Percentiles rank a stretch among this genome's conserved stretches.
Conservation (phyloP, 2,329 filamentous ascomycete species). For the Juglanconis sp. region DNA sequence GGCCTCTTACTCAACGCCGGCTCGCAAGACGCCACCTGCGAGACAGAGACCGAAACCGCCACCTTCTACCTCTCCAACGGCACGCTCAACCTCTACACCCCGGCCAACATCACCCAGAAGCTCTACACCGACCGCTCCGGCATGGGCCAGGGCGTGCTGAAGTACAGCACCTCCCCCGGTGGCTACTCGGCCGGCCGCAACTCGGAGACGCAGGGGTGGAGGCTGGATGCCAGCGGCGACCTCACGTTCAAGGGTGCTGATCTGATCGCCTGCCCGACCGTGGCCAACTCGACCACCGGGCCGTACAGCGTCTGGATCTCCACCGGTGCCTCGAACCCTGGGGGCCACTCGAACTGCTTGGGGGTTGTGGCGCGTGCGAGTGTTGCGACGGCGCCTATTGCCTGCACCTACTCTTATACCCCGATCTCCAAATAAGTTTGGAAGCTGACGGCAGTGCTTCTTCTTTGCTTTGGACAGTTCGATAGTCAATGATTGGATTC, state of each 20-base stretch:
- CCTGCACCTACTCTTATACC: background rate
- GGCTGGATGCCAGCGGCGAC: constrained; percentile 37
- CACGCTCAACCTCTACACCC: constrained; percentile 46
- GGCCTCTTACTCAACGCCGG: too few species aligned
- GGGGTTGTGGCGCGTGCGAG: background rate
- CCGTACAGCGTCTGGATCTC: too few species aligned
- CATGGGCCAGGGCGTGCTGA: constrained; percentile 22
- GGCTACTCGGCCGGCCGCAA: constrained; percentile 30
- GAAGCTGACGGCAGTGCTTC: too few species aligned
- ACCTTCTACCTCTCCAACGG: constrained; percentile 48
- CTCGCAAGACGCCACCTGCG: too few species aligned
- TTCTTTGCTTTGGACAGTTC: background rate
- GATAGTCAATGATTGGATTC: background rate
- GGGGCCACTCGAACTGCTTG: too few species aligned
- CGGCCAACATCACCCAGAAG: constrained; percentile 41
- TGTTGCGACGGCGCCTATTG: too few species aligned
- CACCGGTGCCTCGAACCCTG: too few species aligned
- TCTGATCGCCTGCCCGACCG: constrained; percentile 51
- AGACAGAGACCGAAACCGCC: constrained; percentile 27
- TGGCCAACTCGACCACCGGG: too few species aligned
- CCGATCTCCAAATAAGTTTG: too few species aligned
- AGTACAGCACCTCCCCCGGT: constrained; percentile 22
- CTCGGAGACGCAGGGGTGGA: constrained; percentile 36
- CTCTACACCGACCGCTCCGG: constrained; percentile 54
- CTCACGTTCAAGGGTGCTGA: constrained; percentile 42